Base-by-base conservation (phyloP, 257 asterid species). In the Echium plantagineum region DNA sequence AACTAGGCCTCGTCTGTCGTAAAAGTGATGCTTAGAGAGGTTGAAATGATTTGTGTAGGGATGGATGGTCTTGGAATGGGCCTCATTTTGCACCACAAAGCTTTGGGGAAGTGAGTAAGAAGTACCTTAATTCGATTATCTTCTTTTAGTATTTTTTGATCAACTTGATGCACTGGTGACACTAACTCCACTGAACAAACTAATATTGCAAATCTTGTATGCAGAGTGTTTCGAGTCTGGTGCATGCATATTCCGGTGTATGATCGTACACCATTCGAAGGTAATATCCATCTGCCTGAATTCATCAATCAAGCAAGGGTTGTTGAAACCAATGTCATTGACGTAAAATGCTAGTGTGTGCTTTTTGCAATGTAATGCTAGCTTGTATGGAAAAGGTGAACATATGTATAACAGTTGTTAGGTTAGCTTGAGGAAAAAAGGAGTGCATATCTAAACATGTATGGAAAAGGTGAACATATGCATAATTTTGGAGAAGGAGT, bases 81-180 rank as follows among this genome's bases (percentile, higher is more conserved):
- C 58, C 94, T 93, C 54, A 69, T 78, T 62, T 81, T 88, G 80
- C 98, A 91, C 64, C 94, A 91, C 59, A 83, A 77, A 70, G 74
- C 96, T 69, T 86, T 91, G 60, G 97, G 97, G 67, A 93, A 80
- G 98, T 89, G 72, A 75, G 89, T n/a, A n/a, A n/a, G n/a, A n/a
- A n/a, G n/a, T 59, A 13, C 16, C 16, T 10, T 2, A 42, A 42
- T 24, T 24, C 26, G 3, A 24, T 24, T 24, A 24, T 24, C 3
- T 24, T 24, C 26, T 24, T n/a, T 24, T 24, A 24, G 26, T 52
- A 15, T 20, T 52, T 2, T 15, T 58, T 55, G 16, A 17, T 21
- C 26, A 21, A 52, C 20, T 52, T 2, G 21, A 52, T 17, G 56
- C 56, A 52, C 5, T 52, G 22, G 56, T 52, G 17, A 42, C n/a